phyloP scores from a whole-genome alignment of 1,284 basidiomycete species.

The Ganoderma boninense region DNA sequence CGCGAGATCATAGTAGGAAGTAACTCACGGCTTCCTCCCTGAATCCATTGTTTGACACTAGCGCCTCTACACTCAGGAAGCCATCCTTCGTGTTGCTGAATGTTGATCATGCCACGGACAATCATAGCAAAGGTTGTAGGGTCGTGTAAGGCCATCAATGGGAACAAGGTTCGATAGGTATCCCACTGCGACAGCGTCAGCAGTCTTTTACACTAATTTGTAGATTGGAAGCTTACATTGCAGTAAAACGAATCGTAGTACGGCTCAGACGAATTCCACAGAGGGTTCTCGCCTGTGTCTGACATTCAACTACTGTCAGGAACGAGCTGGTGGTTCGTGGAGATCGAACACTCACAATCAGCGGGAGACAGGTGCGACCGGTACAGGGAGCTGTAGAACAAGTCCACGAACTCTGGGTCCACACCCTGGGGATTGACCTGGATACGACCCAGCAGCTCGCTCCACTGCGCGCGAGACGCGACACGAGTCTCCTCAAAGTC shows the following conservation, averaged over 20 bases:
- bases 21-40: conserved; percentile 70
- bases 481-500: conserved; percentile 58
- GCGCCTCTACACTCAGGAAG: conserved; percentile 70
- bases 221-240: conserved; percentile 51
- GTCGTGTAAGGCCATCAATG: conserved; percentile 67
- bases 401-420: conserved; percentile 52
- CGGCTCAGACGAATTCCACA: conserved; percentile 69
- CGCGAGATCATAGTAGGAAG: background rate
- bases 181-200: conserved; percentile 58
- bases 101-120: conserved; percentile 68
- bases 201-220: background rate
- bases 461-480: conserved; percentile 60
- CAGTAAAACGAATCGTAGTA: conserved; percentile 77
- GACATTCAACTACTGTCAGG: background rate
- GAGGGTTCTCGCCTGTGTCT: conserved; percentile 75
- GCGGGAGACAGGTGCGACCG: conserved; percentile 72
- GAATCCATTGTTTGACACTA: conserved; percentile 56
- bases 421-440: conserved; percentile 61
- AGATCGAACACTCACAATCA: conserved; percentile 51
- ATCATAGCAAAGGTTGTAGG: conserved; percentile 63
- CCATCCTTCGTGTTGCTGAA: conserved; percentile 74
- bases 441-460: conserved; percentile 61
- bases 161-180: conserved; percentile 67
- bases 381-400: conserved; percentile 74
- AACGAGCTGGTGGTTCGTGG: too few species aligned